Conservation (phyloP, 164 flowering plant genomes). For the Litsea cubeba region DNA sequence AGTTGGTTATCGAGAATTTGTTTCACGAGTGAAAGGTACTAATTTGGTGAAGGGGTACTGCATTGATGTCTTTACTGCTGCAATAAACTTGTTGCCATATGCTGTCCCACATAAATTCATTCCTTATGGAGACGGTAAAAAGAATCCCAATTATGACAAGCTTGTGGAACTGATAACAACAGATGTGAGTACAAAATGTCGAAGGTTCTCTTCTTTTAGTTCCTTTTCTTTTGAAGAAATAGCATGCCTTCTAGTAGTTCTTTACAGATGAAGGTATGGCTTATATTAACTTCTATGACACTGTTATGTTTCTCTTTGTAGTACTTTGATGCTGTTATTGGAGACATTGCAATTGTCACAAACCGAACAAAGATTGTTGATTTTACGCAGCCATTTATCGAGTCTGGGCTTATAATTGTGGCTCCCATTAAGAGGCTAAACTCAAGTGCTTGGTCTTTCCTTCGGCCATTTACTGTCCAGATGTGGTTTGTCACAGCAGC, state of each 20-base stretch:
- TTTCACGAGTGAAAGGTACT: slow-evolving; percentile 43
- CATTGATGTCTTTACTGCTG: slow-evolving; percentile 82
- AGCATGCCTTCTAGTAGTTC: background rate
- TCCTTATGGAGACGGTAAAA: slow-evolving; percentile 60
- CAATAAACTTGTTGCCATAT: slow-evolving; percentile 77
- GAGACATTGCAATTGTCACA: slow-evolving; percentile 76
- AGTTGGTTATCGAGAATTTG: slow-evolving; percentile 54
- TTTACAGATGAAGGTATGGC: background rate
- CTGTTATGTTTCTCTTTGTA: slow-evolving; percentile 15
- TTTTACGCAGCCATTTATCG: slow-evolving; percentile 80
- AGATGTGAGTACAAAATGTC: slow-evolving; percentile 48
- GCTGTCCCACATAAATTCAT: slow-evolving; percentile 63
- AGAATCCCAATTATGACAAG: slow-evolving; percentile 68
- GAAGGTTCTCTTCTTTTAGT: background rate
- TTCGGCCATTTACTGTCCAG: slow-evolving; percentile 55
- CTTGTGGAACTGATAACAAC: slow-evolving; percentile 54
- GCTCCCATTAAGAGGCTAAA: slow-evolving; percentile 50
- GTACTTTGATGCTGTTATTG: slow-evolving; percentile 73
- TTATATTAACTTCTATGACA: no score
- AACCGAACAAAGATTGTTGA: slow-evolving; percentile 65
- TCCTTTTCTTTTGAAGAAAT: background rate
- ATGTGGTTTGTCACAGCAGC: slow-evolving; percentile 65
- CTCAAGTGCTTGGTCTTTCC: slow-evolving; percentile 71
- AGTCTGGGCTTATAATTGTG: slow-evolving; percentile 87
- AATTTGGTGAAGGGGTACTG: slow-evolving; percentile 60